A percentile compares a stretch with the other conserved stretches of the same genome.
phyloP scores from a whole-genome alignment of 768 basidiomycete genomes.

The Lentinula aciculospora region DNA sequence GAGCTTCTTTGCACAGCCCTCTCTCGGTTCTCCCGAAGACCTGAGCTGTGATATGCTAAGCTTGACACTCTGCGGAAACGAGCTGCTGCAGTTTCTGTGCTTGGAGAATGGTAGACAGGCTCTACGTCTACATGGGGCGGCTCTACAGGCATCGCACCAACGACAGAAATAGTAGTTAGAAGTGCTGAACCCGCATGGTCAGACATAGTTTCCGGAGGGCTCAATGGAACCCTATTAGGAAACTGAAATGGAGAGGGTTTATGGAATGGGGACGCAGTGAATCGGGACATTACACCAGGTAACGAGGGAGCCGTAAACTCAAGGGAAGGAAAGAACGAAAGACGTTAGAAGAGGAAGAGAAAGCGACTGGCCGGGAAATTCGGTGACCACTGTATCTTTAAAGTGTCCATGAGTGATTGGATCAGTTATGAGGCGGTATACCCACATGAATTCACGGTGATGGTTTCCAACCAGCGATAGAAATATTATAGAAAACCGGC shows the following conservation, averaged over 20 bases:
- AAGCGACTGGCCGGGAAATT: slow-evolving; percentile 5
- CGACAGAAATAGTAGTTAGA: slow-evolving; percentile 6
- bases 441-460: slow-evolving; percentile 8
- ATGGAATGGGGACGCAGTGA: slow-evolving; percentile 36
- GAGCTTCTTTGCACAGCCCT: slow-evolving; percentile 30
- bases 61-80: slow-evolving; percentile 42
- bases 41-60: slow-evolving; percentile 49
- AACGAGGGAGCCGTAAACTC: slow-evolving; percentile 10
- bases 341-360: slow-evolving; percentile 2
- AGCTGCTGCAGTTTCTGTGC: slow-evolving; percentile 24
- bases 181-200: slow-evolving; percentile 16
- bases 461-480: background rate
- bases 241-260: slow-evolving; percentile 42
- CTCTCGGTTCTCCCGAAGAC: slow-evolving; percentile 38
- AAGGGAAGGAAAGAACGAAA: slow-evolving; percentile 7
- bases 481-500: slow-evolving; percentile 2
- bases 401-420: slow-evolving; percentile 9
- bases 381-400: background rate
- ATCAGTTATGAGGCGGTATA: slow-evolving; percentile 5
- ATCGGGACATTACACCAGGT: slow-evolving; percentile 31
- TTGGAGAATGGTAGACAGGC: slow-evolving; percentile 11
- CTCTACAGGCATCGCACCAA: slow-evolving; percentile 9
- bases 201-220: slow-evolving; percentile 35
- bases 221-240: slow-evolving; percentile 31
- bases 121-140: slow-evolving; percentile 11